phyloP scores from a whole-genome alignment of 441 rosid species.

The Croton setiger region DNA sequence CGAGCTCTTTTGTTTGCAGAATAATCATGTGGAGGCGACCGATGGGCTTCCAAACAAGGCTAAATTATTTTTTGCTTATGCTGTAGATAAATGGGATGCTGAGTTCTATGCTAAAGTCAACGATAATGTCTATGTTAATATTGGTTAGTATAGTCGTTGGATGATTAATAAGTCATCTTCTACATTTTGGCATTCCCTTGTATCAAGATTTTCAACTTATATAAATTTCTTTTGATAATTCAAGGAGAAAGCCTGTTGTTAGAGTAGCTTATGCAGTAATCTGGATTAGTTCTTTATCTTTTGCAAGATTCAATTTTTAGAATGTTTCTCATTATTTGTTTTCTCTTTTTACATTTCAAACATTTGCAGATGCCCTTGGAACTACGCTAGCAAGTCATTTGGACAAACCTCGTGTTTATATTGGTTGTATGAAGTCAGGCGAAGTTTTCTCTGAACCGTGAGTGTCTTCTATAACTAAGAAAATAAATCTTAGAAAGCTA shows the following conservation, averaged over 20 bases:
- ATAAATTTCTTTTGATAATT: background rate
- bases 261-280: background rate
- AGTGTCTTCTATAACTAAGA: slow-evolving; percentile 31
- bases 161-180: background rate
- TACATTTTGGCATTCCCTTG: background rate
- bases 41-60: slow-evolving; percentile 61
- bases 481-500: no score
- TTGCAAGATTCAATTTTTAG: background rate
- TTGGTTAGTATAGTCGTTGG: slow-evolving; percentile 50
- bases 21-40: slow-evolving; percentile 62
- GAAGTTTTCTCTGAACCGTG: slow-evolving; percentile 91
- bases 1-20: slow-evolving; percentile 38
- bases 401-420: slow-evolving; percentile 74
- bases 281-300: background rate
- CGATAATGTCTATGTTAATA: slow-evolving; percentile 80
- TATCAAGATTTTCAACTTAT: background rate
- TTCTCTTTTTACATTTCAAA: slow-evolving; percentile 1
- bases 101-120: slow-evolving; percentile 86
- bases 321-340: background rate
- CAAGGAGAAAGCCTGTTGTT: background rate
- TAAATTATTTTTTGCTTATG: slow-evolving; percentile 60
- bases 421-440: slow-evolving; percentile 98
- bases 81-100: slow-evolving; percentile 79
- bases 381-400: slow-evolving; percentile 68
- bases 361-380: slow-evolving; percentile 64